A percentile compares a stretch with the other conserved stretches of the same genome.
These are phyloP conservation scores for Cichorium intybus DNA, from an alignment of 140 eudicot species.

Conservation along the genomic window DNA sequence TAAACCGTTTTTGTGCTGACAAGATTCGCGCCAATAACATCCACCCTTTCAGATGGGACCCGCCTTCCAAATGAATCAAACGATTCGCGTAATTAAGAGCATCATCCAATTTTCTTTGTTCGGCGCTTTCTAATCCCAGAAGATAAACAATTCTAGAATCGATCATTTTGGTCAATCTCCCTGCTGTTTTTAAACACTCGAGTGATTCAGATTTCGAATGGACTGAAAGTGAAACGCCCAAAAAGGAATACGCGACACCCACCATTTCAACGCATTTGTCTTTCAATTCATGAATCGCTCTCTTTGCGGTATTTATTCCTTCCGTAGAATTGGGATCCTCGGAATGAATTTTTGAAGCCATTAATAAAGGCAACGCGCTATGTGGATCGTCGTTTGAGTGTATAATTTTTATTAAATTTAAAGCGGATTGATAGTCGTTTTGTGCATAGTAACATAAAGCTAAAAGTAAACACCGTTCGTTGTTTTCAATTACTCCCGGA, in stretches of 20 bases:
- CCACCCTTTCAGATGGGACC: conserved; percentile 61
- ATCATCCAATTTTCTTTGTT: conserved; percentile 72
- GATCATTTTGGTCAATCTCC: conserved; percentile 50
- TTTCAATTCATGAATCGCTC: conserved; percentile 43
- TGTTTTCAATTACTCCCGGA: conserved; percentile 48
- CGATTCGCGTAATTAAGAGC: conserved; percentile 57
- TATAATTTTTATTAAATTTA: conserved; percentile 49
- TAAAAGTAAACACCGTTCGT: conserved; percentile 54
- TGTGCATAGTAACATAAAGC: conserved; percentile 73
- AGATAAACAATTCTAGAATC: conserved; percentile 49
- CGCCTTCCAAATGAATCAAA: conserved; percentile 63
- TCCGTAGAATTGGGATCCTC: conserved; percentile 37
- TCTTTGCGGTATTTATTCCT: conserved; percentile 51
- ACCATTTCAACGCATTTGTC: conserved; percentile 41
- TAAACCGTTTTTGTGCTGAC: conserved; percentile 66
- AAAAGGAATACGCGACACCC: conserved; percentile 49
- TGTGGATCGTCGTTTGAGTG: conserved; percentile 36
- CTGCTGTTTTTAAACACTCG: conserved; percentile 58
- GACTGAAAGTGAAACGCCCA: conserved; percentile 64
- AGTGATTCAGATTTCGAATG: conserved; percentile 58
- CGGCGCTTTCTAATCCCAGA: conserved; percentile 72
- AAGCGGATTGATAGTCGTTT: conserved; percentile 51
- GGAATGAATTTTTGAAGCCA: conserved; percentile 60
- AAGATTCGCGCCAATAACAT: conserved; percentile 64
- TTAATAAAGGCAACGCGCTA: conserved; percentile 46